Evolutionary conservation across 345 rosid genomes (phyloP).

Genomic region (Camelina laxa): DNA sequence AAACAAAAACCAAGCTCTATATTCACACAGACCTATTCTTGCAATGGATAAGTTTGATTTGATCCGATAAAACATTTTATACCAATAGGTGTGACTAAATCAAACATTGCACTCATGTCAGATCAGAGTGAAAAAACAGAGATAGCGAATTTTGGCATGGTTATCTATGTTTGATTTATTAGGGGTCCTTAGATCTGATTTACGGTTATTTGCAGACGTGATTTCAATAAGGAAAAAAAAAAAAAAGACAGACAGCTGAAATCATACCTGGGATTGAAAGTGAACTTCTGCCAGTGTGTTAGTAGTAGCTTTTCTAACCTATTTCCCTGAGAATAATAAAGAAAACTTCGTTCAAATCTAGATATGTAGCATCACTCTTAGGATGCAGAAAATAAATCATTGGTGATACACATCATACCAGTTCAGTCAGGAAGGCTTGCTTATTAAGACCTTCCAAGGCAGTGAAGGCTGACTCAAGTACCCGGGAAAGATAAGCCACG

Average conservation of each 20-base stretch:
- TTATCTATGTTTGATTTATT: constrained; percentile 4
- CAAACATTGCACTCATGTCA: constrained; percentile 8
- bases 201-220: constrained; percentile 3
- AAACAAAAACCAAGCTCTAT: constrained; percentile 16
- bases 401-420: constrained; percentile 59
- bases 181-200: background rate
- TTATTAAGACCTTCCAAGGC: constrained; percentile 97
- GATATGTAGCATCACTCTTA: background rate
- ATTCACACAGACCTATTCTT: background rate
- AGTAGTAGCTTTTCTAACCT: constrained; percentile 82
- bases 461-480: constrained; percentile 94
- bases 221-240: background rate
- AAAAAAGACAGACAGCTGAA: constrained; percentile 29
- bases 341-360: background rate
- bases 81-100: constrained; percentile 10
- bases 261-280: constrained; percentile 90
- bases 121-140: constrained; percentile 8
- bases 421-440: constrained; percentile 94
- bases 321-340: constrained; percentile 64
- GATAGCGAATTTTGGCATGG: background rate
- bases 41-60: constrained; percentile 15
- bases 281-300: constrained; percentile 96
- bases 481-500: constrained; percentile 96
- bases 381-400: constrained; percentile 19
- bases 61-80: constrained; percentile 1